Evolutionary conservation across 2,329 filamentous ascomycete species (phyloP).

Genomic region (Penicillium sp.): DNA sequence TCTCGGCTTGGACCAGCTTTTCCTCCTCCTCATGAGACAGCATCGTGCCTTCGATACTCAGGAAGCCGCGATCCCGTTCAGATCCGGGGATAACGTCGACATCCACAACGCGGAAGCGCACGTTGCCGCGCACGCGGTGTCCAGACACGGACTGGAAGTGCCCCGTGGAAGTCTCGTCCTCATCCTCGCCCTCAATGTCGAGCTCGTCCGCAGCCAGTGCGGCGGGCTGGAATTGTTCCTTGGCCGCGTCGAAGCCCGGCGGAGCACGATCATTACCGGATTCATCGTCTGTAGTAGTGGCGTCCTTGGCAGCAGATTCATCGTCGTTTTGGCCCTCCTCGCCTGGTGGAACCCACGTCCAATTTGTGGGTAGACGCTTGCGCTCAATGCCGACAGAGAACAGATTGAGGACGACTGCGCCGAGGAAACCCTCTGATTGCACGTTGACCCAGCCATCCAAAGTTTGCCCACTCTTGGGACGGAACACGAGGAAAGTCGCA

Average conservation of each 20-base stretch:
- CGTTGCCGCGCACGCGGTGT: conserved; percentile 64
- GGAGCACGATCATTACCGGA: conserved; percentile 17
- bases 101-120: conserved; percentile 77
- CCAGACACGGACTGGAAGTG: conserved; percentile 74
- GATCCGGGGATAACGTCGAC: conserved; percentile 70
- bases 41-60: conserved; percentile 88
- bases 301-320: conserved; percentile 7
- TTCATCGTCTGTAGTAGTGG: conserved; percentile 29
- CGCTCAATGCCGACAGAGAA: conserved; percentile 88
- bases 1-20: conserved; percentile 56
- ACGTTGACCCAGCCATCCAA: conserved; percentile 81
- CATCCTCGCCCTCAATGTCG: conserved; percentile 44
- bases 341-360: conserved; percentile 72
- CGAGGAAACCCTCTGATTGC: conserved; percentile 84
- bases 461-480: conserved; percentile 67
- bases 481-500: conserved; percentile 79
- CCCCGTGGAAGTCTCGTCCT: conserved; percentile 57
- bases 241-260: conserved; percentile 34
- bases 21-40: conserved; percentile 66
- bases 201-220: conserved; percentile 33
- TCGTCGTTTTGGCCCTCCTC: conserved; percentile 29
- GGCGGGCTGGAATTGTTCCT: conserved; percentile 42
- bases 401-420: conserved; percentile 82
- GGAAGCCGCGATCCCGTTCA: conserved; percentile 69
- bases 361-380: conserved; percentile 69